Percentiles rank a stretch among this genome's conserved stretches.
Evolutionary conservation across 169 alveolate genomes (phyloP).

Genomic region (Cryptosporidium sp.): DNA sequence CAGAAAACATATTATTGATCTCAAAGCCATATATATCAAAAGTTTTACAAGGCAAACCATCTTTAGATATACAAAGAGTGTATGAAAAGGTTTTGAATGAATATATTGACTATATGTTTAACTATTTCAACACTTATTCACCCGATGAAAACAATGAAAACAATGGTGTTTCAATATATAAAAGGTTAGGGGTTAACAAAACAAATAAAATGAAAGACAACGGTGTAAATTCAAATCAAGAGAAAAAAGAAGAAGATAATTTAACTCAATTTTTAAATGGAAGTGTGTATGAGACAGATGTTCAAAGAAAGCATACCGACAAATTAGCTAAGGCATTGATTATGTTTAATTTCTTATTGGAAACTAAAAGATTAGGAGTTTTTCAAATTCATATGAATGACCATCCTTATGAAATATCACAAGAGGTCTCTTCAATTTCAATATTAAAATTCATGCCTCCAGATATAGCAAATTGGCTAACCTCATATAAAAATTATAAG

Average conservation of each 20-base stretch:
- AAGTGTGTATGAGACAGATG: slow-evolving; percentile 1
- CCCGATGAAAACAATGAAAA: neutral
- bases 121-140: neutral
- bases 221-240: neutral
- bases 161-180: slow-evolving; percentile 3
- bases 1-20: slow-evolving; percentile 6
- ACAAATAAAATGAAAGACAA: neutral
- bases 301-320: neutral
- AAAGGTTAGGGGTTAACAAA: neutral
- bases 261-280: neutral
- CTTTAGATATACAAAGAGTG: slow-evolving; percentile 28
- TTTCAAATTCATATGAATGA: slow-evolving; percentile 12
- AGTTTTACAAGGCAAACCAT: slow-evolving; percentile 49
- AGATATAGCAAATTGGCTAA: slow-evolving; percentile 69
- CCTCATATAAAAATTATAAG: slow-evolving; percentile 5
- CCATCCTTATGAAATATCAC: slow-evolving; percentile 11
- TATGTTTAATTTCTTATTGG: slow-evolving; percentile 53
- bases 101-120: slow-evolving; percentile 41
- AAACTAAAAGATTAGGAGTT: slow-evolving; percentile 45
- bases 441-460: slow-evolving; percentile 48
- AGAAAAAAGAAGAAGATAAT: neutral
- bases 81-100: slow-evolving; percentile 34
- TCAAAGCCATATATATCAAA: slow-evolving; percentile 21
- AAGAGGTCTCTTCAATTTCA: slow-evolving; percentile 4
- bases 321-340: slow-evolving; percentile 16